These are phyloP conservation scores for Escovopsis sp. DNA, from an alignment of 2,329 filamentous ascomycete genomes.

Conservation along the genomic window DNA sequence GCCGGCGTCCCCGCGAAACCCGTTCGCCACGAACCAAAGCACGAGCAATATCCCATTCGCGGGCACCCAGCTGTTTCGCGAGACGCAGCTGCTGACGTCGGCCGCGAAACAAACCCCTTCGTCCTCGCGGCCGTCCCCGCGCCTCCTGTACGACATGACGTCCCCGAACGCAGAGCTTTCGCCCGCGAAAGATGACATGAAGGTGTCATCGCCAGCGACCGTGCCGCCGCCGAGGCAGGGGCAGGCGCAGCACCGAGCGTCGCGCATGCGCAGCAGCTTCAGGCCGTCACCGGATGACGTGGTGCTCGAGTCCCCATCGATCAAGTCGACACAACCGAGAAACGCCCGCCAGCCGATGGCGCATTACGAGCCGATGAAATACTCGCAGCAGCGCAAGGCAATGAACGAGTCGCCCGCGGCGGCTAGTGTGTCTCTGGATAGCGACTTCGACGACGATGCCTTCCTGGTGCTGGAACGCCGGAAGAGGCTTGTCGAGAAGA, in stretches of 20 bases:
- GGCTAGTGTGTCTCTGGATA: conserved; percentile 12
- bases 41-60: conserved; percentile 19
- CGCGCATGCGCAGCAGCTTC: conserved; percentile 10
- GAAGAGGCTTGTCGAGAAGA: conserved; percentile 19
- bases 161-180: conserved; percentile 32
- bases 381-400: conserved; percentile 27
- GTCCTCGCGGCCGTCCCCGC: conserved; percentile 41
- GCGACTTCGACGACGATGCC: conserved; percentile 20
- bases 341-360: conserved; percentile 19
- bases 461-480: conserved; percentile 19
- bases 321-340: conserved; percentile 10
- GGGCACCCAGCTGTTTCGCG: conserved; percentile 36
- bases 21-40: conserved; percentile 25
- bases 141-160: conserved; percentile 27
- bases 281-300: conserved; percentile 12
- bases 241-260: conserved; percentile 17
- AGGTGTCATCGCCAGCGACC: conserved; percentile 30
- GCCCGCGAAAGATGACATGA: conserved; percentile 32
- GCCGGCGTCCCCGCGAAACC: conserved; percentile 31
- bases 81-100: conserved; percentile 39
- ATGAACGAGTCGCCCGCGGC: conserved; percentile 9
- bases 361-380: conserved; percentile 29
- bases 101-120: conserved; percentile 38
- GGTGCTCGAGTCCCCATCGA: conserved; percentile 22
- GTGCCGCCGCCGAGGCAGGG: conserved; percentile 23